Evolutionary conservation across 2,329 filamentous ascomycete genomes (phyloP).

Genomic region (Fusarium sororula): DNA sequence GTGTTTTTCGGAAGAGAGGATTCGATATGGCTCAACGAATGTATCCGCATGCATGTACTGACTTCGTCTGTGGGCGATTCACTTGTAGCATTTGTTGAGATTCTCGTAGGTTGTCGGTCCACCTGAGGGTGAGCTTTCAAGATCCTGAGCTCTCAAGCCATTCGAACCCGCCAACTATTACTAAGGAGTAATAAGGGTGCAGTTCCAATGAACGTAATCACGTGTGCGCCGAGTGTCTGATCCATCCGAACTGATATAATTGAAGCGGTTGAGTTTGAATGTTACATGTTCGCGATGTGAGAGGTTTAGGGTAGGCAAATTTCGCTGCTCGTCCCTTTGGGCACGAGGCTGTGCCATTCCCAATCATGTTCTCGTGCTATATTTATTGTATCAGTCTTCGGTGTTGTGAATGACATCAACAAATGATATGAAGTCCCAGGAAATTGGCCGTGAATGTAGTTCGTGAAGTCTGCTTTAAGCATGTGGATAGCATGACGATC

Average conservation of each 20-base stretch:
- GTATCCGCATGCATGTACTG: background rate
- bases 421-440: too few relatives aligned
- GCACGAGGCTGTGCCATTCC: fast-evolving
- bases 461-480: fast-evolving
- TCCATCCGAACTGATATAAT: fast-evolving
- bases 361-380: background rate
- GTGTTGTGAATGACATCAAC: too few relatives aligned
- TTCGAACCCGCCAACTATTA: background rate
- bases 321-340: background rate
- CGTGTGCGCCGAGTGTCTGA: too few relatives aligned
- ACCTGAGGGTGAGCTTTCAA: too few relatives aligned
- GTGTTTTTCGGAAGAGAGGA: background rate
- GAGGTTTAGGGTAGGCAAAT: background rate
- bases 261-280: background rate
- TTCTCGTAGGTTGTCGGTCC: background rate
- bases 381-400: fast-evolving
- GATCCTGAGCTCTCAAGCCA: too few relatives aligned
- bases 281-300: fast-evolving
- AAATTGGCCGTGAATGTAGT: fast-evolving
- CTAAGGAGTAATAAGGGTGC: too few relatives aligned
- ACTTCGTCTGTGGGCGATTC: background rate
- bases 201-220: too few relatives aligned
- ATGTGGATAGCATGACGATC: fast-evolving
- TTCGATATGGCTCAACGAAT: background rate
- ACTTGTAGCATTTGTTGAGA: background rate